A percentile compares a stretch with the other conserved stretches of the same genome.
These are phyloP conservation scores for Epichloe sp. DNA, from an alignment of 2,329 filamentous ascomycete species.

Conservation along the genomic window DNA sequence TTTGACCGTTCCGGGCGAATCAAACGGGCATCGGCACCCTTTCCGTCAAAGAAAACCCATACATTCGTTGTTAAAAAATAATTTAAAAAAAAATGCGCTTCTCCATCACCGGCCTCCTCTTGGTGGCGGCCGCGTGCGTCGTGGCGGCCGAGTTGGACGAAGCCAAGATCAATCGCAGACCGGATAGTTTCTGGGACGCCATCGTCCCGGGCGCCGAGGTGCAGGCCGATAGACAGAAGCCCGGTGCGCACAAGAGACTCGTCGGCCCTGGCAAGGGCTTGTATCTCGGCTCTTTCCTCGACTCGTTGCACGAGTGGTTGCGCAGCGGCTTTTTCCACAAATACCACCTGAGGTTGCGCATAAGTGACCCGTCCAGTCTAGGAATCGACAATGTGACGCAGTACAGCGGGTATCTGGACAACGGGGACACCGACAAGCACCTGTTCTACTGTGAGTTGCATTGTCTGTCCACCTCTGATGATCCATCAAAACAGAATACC, in stretches of 20 bases:
- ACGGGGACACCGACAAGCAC: slow-evolving; percentile 92
- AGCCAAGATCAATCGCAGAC: too few species aligned
- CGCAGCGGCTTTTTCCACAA: fast-evolving
- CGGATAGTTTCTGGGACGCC: slow-evolving; percentile 40
- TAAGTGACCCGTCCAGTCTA: slow-evolving; percentile 70
- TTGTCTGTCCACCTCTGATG: not conserved
- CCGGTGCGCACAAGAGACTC: too few species aligned
- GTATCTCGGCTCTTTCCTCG: too few species aligned
- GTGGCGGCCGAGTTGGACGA: not conserved
- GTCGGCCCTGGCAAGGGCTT: too few species aligned
- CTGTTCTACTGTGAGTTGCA: slow-evolving; percentile 78
- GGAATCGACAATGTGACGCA: slow-evolving; percentile 91
- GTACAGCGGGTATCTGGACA: slow-evolving; percentile 93
- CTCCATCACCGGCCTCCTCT: not conserved
- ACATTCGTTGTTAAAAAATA: too few species aligned
- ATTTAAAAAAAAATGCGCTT: not conserved
- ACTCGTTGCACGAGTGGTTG: fast-evolving
- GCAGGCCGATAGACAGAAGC: slow-evolving; percentile 31
- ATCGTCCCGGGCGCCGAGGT: slow-evolving; percentile 74
- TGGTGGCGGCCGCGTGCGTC: not conserved
- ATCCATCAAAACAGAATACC: not conserved
- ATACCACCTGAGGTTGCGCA: slow-evolving; percentile 75
- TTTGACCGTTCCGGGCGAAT: too few species aligned
- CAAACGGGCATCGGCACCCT: too few species aligned
- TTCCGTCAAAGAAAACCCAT: too few species aligned